These are phyloP conservation scores for Eruca vesicaria DNA, from an alignment of 441 rosid species.

Conservation along the genomic window DNA sequence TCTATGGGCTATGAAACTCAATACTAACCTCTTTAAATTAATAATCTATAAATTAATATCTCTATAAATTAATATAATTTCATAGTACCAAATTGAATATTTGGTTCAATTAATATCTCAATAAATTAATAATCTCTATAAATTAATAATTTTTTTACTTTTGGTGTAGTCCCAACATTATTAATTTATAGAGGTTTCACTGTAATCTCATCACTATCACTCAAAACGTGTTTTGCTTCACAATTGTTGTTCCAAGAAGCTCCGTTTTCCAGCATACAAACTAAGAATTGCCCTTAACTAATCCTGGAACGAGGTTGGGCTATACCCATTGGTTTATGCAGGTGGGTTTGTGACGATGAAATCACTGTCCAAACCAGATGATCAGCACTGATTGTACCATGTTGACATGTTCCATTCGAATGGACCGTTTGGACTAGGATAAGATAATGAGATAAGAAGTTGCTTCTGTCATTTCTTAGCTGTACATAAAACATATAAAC, in stretches of 20 bases:
- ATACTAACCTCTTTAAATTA: no score
- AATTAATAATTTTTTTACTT: no score
- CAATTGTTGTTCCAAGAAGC: slow-evolving; percentile 5
- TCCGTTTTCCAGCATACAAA: slow-evolving; percentile 17
- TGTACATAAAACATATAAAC: slow-evolving; percentile 43
- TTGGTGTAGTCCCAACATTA: no score
- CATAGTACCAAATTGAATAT: no score
- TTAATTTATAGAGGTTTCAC: slow-evolving; percentile 6
- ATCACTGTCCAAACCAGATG: no score
- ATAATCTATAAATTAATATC: no score
- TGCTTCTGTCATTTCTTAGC: slow-evolving; percentile 39
- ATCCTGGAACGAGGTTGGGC: slow-evolving; percentile 1
- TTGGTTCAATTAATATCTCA: no score
- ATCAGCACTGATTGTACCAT: slow-evolving; percentile 17
- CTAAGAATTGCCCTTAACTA: slow-evolving; percentile 34
- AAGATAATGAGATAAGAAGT: background rate
- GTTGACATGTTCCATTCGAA: slow-evolving; percentile 34
- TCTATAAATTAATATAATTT: no score
- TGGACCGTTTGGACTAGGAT: slow-evolving; percentile 35
- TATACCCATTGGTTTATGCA: no score
- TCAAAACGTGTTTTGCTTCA: background rate
- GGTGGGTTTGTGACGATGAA: no score
- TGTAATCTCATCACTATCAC: background rate
- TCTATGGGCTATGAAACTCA: no score
- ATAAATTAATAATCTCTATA: no score